Percentiles rank a stretch among this genome's conserved stretches.
phyloP scores from a whole-genome alignment of 1,284 basidiomycete genomes.

The Rhodotorula sp. region DNA sequence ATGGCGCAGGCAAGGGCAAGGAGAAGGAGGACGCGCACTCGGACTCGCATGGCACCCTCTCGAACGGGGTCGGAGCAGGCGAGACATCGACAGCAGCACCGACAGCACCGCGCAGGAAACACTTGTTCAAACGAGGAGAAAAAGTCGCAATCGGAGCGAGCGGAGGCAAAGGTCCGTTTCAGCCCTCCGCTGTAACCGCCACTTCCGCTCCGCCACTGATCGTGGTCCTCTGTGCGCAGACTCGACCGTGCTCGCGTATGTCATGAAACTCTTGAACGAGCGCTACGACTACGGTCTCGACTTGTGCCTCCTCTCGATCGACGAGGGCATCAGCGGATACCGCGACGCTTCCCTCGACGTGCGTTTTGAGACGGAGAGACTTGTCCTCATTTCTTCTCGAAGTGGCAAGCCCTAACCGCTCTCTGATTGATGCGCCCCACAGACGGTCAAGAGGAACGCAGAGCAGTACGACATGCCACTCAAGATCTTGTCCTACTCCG shows the following conservation, averaged over 20 bases:
- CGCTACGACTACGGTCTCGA: slow-evolving; percentile 90
- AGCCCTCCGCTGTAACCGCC: not conserved
- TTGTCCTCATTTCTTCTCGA: not conserved
- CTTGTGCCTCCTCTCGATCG: slow-evolving; percentile 90
- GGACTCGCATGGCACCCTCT: not conserved
- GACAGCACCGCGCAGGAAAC: slow-evolving; percentile 36
- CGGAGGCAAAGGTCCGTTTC: slow-evolving; percentile 81
- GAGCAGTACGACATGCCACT: slow-evolving; percentile 92
- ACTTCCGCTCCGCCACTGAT: not conserved
- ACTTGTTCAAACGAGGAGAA: slow-evolving; percentile 85
- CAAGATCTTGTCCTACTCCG: slow-evolving; percentile 92
- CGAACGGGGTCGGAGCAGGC: not conserved
- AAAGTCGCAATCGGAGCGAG: slow-evolving; percentile 96
- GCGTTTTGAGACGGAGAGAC: not conserved
- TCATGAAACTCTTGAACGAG: slow-evolving; percentile 93
- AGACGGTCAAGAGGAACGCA: slow-evolving; percentile 98
- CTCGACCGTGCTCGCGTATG: slow-evolving; percentile 95
- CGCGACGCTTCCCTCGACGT: slow-evolving; percentile 94
- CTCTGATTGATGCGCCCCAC: not conserved
- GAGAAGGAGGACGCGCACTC: slow-evolving; percentile 60
- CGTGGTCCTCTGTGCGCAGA: slow-evolving; percentile 57
- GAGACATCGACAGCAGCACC: not conserved
- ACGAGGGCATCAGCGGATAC: slow-evolving; percentile 98
- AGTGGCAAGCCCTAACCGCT: not conserved
- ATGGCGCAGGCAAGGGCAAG: slow-evolving; percentile 14